Conservation (phyloP, 257 asterid species). For the Asclepias syriaca region DNA sequence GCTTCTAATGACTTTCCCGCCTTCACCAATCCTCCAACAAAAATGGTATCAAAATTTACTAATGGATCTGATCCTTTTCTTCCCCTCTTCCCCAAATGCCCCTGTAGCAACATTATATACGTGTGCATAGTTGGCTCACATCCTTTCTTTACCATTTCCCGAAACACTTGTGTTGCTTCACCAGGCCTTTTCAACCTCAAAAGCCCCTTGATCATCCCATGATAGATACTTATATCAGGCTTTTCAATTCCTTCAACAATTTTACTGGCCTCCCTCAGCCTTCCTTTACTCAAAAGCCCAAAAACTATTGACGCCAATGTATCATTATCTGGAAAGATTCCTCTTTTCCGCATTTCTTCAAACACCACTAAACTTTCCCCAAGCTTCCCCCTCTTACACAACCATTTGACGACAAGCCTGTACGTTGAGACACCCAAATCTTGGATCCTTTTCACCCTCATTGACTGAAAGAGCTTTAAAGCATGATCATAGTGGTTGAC, state of each 20-base stretch:
- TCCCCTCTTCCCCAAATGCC: constrained; percentile 88
- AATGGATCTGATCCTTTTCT: constrained; percentile 78
- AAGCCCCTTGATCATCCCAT: constrained; percentile 85
- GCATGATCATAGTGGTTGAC: constrained; percentile 45
- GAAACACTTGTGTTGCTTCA: constrained; percentile 79
- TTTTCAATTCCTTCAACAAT: constrained; percentile 45
- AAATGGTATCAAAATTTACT: constrained; percentile 90
- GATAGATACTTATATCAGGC: constrained; percentile 53
- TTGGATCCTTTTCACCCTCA: constrained; percentile 44
- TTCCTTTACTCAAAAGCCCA: constrained; percentile 55
- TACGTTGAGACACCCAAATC: constrained; percentile 50
- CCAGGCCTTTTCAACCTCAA: constrained; percentile 58
- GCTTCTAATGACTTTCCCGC: constrained; percentile 67
- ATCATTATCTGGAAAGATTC: constrained; percentile 43
- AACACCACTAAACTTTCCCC: constrained; percentile 50
- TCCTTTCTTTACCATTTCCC: constrained; percentile 77
- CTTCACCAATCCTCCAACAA: constrained; percentile 84
- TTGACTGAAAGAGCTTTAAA: constrained; percentile 62
- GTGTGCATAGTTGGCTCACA: constrained; percentile 96
- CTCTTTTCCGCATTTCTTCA: constrained; percentile 69
- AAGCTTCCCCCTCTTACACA: constrained; percentile 65
- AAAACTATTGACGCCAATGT: constrained; percentile 45
- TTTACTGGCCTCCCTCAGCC: constrained; percentile 56
- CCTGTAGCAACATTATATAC: constrained; percentile 83
- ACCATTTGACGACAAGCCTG: constrained; percentile 65